Evolutionary conservation across 2,329 filamentous ascomycete genomes (phyloP), one percentile per base, ranked within the genome.

Genomic region (Sporothrix curviconia): DNA sequence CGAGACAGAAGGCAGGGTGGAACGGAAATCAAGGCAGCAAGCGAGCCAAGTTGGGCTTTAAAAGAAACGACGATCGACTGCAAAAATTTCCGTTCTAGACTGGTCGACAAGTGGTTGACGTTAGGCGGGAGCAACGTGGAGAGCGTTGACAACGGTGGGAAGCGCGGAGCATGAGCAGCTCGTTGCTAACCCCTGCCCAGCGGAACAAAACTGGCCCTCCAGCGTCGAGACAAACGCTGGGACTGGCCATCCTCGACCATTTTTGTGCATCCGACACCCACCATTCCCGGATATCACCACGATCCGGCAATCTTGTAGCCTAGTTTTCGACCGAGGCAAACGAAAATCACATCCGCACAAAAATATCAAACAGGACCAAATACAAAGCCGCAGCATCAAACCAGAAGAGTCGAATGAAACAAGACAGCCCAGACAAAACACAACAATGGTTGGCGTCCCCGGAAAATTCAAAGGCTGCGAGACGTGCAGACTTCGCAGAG

Each of bases 381-480:
- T 32, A 34, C 37, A 17, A 3, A 19, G 4, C 46, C n/a, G 11
- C 34, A 6, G n/a, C 44, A 30, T 32, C 14, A 15, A 28, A 50
- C 11, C 3, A 6, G 24, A 22, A 7, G 12, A 50, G 36, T n/a
- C 1, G 19, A 49, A 47, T 11, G 22, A 14, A 17, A 39, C 47
- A 43, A 7, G 30, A 36, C 24, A 37, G 3, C 9, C 49, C 9
- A 8, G 24, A 14, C 9, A 22, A 24, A 22, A 28, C 6, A 40
- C 30, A 40, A 40, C 19, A 11, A 83, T 84, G 81, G 81, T 84
- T 62, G 82, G 82, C 55, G 81, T 85, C 58, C 76, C 81, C 37
- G 82, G 82, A 53, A 84, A 84, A 68, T 85, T 80, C 67, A 84
- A 84, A 68, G 82, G 81, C 37, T 85, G 82, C 69, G 81, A 83